Evolutionary conservation across 164 flowering plant genomes (phyloP), one percentile per base, ranked within the genome.

Genomic region (Stephania cephalantha): DNA sequence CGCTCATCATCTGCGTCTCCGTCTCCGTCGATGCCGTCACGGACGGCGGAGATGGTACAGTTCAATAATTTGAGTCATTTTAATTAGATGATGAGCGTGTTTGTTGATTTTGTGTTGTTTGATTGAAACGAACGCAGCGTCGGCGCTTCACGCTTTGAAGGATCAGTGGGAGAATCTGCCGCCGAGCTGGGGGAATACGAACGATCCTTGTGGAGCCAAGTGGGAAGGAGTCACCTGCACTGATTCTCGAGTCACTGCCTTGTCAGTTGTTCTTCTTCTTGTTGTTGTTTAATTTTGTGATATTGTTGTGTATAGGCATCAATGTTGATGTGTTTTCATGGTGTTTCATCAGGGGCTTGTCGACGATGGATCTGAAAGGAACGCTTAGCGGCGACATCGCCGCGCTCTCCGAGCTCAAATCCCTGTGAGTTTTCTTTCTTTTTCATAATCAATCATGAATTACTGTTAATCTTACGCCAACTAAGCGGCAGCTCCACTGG

Each of bases 141-240:
- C 86, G 0, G 87, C 74, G 3, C 88, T 93, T 31, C 82, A 75
- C 46, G 84, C 96, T 20, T 79, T 93, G 75, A 88, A 83, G 81
- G 79, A 78, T 52, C 67, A 75, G 25, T 91, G 94, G 97, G 55
- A 85, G 74, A 86, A 87, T 76, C 83, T 86, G 46, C 99, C 99
- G 13, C 97, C 97, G 17, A 90, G 87, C 77, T 93, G 99, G 99
- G 74, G 61, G 5, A 74, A 71, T 8, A 86, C 95, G 2, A 76
- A 78, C 69, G 99, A 93, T 82, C 97, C 99, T 42, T 93, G 99
- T 77, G 91, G 84, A 25, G 63, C 44, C 12, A 79, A 78, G 3
- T 93, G 98, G 99, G 98, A 91, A 46, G 99, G 99, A 75, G 88
- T 95, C 71, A 77, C 84, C 70, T 95, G 99, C 86, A 84, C 70